Conservation (phyloP, 2,329 filamentous ascomycete species). For the Cercospora berteroae region DNA sequence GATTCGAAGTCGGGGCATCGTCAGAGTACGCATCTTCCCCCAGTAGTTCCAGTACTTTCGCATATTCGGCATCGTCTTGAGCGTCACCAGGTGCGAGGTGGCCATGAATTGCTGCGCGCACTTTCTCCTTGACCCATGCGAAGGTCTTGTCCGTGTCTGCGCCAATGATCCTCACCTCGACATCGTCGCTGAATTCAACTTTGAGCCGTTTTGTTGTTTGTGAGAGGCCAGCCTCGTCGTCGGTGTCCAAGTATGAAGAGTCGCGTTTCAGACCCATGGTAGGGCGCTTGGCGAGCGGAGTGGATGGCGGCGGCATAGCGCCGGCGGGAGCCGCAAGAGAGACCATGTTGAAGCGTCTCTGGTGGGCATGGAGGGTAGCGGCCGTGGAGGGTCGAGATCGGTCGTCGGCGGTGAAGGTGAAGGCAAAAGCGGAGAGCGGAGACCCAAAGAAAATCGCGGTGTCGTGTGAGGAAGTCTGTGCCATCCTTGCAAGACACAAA, state of each 20-base stretch:
- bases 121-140: constrained; percentile 60
- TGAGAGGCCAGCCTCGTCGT: constrained; percentile 37
- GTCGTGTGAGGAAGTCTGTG: constrained; percentile 9
- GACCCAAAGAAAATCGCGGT: constrained; percentile 1
- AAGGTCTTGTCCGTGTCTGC: constrained; percentile 53
- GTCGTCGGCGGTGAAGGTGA: neutral
- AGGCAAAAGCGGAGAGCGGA: neutral
- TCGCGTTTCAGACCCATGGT: constrained; percentile 39
- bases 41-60: constrained; percentile 45
- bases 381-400: neutral
- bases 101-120: constrained; percentile 50
- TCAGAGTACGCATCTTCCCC: constrained; percentile 30
- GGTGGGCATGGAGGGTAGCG: constrained; percentile 12
- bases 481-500: neutral
- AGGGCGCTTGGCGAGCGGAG: constrained; percentile 33
- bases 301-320: constrained; percentile 37
- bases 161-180: constrained; percentile 48
- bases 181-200: constrained; percentile 51
- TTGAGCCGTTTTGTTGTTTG: constrained; percentile 46
- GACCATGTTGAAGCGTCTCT: constrained; percentile 32
- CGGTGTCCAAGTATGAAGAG: constrained; percentile 38
- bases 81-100: constrained; percentile 40
- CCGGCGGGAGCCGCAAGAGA: constrained; percentile 33
- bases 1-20: constrained; percentile 52
- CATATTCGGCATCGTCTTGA: constrained; percentile 57